Percentiles rank a stretch among this genome's conserved stretches.
Conservation (phyloP, 192 early-diverging fungal genomes). For the Coemansia guatemalensis region DNA sequence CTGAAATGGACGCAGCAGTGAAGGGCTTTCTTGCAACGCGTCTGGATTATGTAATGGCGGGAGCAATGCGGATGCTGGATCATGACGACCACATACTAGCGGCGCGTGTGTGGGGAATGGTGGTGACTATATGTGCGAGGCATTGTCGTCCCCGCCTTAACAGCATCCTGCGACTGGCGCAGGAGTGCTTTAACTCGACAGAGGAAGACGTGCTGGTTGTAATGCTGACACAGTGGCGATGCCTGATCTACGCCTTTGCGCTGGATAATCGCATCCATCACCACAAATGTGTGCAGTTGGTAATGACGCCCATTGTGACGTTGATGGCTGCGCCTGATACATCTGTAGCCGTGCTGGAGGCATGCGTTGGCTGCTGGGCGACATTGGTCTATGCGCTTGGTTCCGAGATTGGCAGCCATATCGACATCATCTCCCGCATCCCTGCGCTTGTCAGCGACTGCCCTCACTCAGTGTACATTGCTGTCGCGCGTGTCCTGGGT, state of each 20-base stretch:
- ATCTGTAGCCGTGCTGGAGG: slow-evolving; percentile 18
- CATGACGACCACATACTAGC: slow-evolving; percentile 27
- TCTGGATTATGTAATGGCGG: slow-evolving; percentile 17
- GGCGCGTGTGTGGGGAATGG: slow-evolving; percentile 49
- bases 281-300: slow-evolving; percentile 27
- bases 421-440: slow-evolving; percentile 16
- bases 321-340: slow-evolving; percentile 7
- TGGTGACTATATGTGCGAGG: slow-evolving; percentile 33
- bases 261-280: slow-evolving; percentile 24
- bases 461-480: slow-evolving; percentile 13
- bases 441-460: slow-evolving; percentile 1
- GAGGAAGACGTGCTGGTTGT: slow-evolving; percentile 24
- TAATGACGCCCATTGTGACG: slow-evolving; percentile 29
- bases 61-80: slow-evolving; percentile 16
- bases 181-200: slow-evolving; percentile 42
- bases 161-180: slow-evolving; percentile 27
- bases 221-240: slow-evolving; percentile 50
- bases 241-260: slow-evolving; percentile 47
- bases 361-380: slow-evolving; percentile 45
- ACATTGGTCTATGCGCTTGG: slow-evolving; percentile 49
- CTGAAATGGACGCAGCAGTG: slow-evolving; percentile 25
- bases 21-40: slow-evolving; percentile 18
- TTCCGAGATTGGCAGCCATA: slow-evolving; percentile 29
- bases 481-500: slow-evolving; percentile 28
- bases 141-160: slow-evolving; percentile 25